A percentile compares a stretch with the other conserved stretches of the same genome.
phyloP scores from a whole-genome alignment of 768 basidiomycete species.

The Hericium rajendrae region DNA sequence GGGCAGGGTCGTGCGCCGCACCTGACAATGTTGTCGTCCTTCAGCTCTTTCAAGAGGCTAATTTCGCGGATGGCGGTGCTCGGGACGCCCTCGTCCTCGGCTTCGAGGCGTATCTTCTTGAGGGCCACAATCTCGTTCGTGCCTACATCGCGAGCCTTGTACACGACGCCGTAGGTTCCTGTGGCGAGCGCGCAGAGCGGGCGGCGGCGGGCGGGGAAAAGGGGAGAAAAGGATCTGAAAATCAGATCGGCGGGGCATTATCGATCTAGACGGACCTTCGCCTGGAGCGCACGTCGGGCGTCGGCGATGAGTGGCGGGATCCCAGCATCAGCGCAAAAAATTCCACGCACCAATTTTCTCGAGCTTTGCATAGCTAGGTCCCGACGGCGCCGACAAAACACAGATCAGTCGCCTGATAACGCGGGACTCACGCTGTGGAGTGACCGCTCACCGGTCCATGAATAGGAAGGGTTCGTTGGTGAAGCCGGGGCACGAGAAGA shows the following conservation, averaged over 20 bases:
- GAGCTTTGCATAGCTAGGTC: slow-evolving; percentile 81
- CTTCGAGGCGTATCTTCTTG: slow-evolving; percentile 97
- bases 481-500: background rate
- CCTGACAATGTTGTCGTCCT: slow-evolving; percentile 94
- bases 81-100: slow-evolving; percentile 98
- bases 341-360: slow-evolving; percentile 80
- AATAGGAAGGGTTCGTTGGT: background rate
- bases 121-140: slow-evolving; percentile 84
- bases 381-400: background rate
- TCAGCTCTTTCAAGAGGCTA: slow-evolving; percentile 91
- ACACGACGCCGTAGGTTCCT: slow-evolving; percentile 99
- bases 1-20: slow-evolving; percentile 23
- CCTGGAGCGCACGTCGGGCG: slow-evolving; percentile 23
- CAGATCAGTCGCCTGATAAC: background rate
- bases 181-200: background rate
- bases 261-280: slow-evolving; percentile 30
- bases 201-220: background rate
- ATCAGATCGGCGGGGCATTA: background rate
- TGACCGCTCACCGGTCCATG: slow-evolving; percentile 11
- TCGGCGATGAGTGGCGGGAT: background rate
- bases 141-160: slow-evolving; percentile 82
- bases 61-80: slow-evolving; percentile 98
- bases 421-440: background rate
- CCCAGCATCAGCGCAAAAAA: background rate
- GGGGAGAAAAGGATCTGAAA: background rate